A percentile compares a stretch with the other conserved stretches of the same genome.
Conservation (phyloP, 139 green algal genomes). For the Eudorina sp. region DNA sequence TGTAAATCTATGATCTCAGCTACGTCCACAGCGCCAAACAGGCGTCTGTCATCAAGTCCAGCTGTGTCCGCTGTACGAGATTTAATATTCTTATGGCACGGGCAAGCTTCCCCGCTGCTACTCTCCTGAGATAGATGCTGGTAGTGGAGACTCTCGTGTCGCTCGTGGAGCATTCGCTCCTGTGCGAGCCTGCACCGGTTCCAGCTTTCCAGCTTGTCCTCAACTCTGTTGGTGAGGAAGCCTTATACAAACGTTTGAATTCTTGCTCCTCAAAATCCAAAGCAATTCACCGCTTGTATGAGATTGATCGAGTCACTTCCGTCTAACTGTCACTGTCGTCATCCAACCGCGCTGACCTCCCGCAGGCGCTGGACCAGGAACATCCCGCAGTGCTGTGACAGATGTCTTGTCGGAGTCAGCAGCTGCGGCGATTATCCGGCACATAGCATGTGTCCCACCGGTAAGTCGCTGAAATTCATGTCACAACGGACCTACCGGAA, state of each 20-base stretch:
- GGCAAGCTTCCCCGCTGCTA: too few relatives aligned
- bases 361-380: constrained; percentile 16
- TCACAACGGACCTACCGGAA: too few relatives aligned
- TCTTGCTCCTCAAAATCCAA: not conserved
- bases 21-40: too few relatives aligned
- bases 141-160: constrained; percentile 26
- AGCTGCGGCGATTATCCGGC: not conserved
- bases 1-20: too few relatives aligned
- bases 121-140: constrained; percentile 24
- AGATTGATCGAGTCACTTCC: too few relatives aligned
- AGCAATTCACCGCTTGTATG: not conserved
- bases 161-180: constrained; percentile 14
- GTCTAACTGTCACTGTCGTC: constrained; percentile 7
- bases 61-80: too few relatives aligned
- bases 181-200: not conserved
- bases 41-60: too few relatives aligned
- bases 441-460: constrained; percentile 6
- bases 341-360: not conserved
- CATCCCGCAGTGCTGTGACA: not conserved
- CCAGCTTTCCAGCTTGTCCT: not conserved
- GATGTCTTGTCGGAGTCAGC: constrained; percentile 17
- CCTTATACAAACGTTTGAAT: not conserved
- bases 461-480: too few relatives aligned
- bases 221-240: not conserved
- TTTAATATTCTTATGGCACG: too few relatives aligned